Evolutionary conservation across 441 rosid species (phyloP).

Genomic region (California macrophylla): DNA sequence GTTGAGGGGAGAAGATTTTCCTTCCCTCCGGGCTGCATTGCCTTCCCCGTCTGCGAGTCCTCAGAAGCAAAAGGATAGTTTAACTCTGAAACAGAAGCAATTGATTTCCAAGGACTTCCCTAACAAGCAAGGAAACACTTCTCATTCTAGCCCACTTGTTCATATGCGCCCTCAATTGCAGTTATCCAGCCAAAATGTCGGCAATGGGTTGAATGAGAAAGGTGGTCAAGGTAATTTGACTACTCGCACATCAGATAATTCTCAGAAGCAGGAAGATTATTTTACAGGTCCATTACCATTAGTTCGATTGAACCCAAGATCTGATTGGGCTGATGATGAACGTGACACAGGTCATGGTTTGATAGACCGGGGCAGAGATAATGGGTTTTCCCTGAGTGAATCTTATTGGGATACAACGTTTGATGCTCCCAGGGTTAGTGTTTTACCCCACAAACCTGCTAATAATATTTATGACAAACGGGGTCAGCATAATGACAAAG

Average conservation of each 20-base stretch:
- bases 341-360: conserved; percentile 79
- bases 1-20: conserved; percentile 90
- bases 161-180: conserved; percentile 56
- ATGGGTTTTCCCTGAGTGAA: conserved; percentile 49
- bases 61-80: conserved; percentile 67
- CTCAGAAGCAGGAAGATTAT: conserved; percentile 46
- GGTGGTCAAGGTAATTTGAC: conserved; percentile 25
- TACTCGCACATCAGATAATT: conserved; percentile 36
- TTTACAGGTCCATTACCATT: conserved; percentile 63
- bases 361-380: conserved; percentile 49
- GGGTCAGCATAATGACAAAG: conserved; percentile 54
- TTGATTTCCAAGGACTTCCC: conserved; percentile 29
- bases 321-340: conserved; percentile 99
- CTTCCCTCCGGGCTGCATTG: conserved; percentile 71
- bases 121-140: conserved; percentile 33
- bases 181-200: conserved; percentile 27
- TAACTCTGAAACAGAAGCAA: conserved; percentile 59
- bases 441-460: conserved; percentile 51
- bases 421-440: conserved; percentile 56
- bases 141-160: conserved; percentile 30
- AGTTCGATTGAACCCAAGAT: conserved; percentile 69
- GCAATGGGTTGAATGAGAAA: conserved; percentile 32
- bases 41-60: conserved; percentile 42
- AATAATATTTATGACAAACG: conserved; percentile 41
- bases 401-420: conserved; percentile 65